Evolutionary conservation across 2,329 filamentous ascomycete species (phyloP), one percentile per base, ranked within the genome.

Genomic region (Penicillium carneum): DNA sequence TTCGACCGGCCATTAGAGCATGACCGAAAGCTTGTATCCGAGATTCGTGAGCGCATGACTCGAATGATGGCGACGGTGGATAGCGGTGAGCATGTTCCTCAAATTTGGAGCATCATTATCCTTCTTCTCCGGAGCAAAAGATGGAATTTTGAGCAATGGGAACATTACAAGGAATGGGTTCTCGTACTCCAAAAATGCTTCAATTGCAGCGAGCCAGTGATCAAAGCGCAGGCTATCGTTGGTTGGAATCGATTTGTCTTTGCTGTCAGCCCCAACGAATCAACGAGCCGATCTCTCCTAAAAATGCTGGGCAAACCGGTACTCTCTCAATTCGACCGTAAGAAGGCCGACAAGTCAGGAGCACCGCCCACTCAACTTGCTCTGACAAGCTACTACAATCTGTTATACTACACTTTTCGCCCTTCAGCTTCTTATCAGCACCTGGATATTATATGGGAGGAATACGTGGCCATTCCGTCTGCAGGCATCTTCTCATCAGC

Each of bases 231-330:
- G 70, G 91, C 93, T 23, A 92, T 94, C 70, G 81, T 88, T 58
- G 93, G 93, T 0, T 97, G 94, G 91, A 92, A 91, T 69, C 89
- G 91, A 55, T 87, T 97, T 46, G 86, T 95, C 20, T 96, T 90
- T 72, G 86, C 88, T 7, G 84, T 92, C 16, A 85, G 89, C 56
- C 84, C 88, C 0, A 87, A 89, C 65, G 84, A 87, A 20, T 79
- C 81, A 2, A 87, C 84, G 0, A 75, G 81, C 5, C 79, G 79
- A 5, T 82, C 82, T 1, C 82, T 90, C 69, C 80, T 85, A 31
- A 87, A 84, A 48, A 85, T 89, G 69, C 81, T 96, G 1, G 86
- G 85, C 59, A 87, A 89, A 61, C 91, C 92, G 0, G 84, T 93
- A 14, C 78, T 84, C 12, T 87, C 84, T 58, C 91, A 91, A 69